Base-by-base conservation (phyloP, 164 flowering plant species). In the Amborella trichopoda region DNA sequence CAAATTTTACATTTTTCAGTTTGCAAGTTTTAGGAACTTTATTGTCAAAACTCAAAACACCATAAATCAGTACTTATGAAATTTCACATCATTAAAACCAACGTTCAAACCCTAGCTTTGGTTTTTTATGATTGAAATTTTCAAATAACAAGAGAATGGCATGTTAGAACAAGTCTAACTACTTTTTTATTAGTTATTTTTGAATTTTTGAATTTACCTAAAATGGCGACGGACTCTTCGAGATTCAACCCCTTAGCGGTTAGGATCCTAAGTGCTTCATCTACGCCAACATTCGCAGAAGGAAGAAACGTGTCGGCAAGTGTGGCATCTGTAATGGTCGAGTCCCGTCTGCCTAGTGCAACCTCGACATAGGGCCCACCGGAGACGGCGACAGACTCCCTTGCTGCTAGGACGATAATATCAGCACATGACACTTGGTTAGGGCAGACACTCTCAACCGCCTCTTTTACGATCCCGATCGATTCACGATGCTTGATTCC, bases 361-460 rank as follows among this genome's bases (percentile, higher is more conserved):
- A 66, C 32, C 28, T 27, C 47, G 26, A 62, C 54, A 3, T 17
- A 21, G 6, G 71, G 65, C 16, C 68, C 67, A 11, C 67, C 67
- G 1, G 64, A 16, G 19, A 52, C 22, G 3, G 52, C 28, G 1
- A 67, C 59, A 6, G 71, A 44, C 20, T 59, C 59, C 20, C 34
- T 49, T 8, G 68, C 65, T 10, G 68, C 62, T 26, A 67, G 28
- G 12, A 40, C 62, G 19, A 67, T 63, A 20, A 63, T 55, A 38
- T 67, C 68, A 16, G 67, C 67, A 49, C 67, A 67, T 18, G 71
- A 67, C 6, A 67, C 71, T 33, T 49, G 46, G 12, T 56, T 50
- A 0, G 72, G 72, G 50, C 72, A 63, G 4, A 16, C 57, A 3
- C 6, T 33, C 39, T 68, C 72, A 14, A 60, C 4, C 6, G 26